These are phyloP conservation scores for Nothopassalora personata DNA, from an alignment of 2,329 filamentous ascomycete species.

Conservation along the genomic window DNA sequence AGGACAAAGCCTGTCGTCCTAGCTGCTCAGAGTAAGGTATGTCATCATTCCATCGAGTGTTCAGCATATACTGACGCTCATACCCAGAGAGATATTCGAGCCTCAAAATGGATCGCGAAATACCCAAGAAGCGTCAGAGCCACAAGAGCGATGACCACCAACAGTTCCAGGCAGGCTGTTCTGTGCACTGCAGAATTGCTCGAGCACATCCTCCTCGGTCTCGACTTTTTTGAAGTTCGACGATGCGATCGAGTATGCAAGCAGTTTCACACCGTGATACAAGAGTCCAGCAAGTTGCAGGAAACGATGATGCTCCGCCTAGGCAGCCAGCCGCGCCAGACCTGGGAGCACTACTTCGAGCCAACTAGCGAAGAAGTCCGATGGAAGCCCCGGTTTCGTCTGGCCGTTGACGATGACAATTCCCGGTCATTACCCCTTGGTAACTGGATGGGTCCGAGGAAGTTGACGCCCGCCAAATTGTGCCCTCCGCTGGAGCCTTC, in stretches of 20 bases:
- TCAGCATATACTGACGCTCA: not conserved
- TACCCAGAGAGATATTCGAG: not conserved
- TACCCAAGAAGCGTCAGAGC: not conserved
- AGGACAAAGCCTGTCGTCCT: not conserved
- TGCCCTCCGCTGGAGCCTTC: not conserved
- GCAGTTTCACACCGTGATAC: not conserved
- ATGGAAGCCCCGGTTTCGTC: not conserved
- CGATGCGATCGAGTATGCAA: not conserved
- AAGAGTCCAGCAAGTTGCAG: not conserved
- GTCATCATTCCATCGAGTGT: not conserved
- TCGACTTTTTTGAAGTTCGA: not conserved
- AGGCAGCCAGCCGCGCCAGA: not conserved
- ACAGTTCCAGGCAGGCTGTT: not conserved
- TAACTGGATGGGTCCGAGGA: no score
- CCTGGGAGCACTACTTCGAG: not conserved
- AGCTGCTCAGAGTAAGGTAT: not conserved
- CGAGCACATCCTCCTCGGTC: conserved; percentile 3
- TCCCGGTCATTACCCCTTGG: not conserved
- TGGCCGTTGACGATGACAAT: not conserved
- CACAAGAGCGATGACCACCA: not conserved
- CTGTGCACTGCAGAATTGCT: conserved; percentile 3
- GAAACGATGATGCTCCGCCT: not conserved
- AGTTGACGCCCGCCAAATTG: not conserved
- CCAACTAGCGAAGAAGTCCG: not conserved
- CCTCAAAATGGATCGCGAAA: not conserved